Percentiles rank a stretch among this genome's conserved stretches.
These are phyloP conservation scores for Podila epigama DNA, from an alignment of 192 early-diverging fungal genomes.

Conservation along the genomic window DNA sequence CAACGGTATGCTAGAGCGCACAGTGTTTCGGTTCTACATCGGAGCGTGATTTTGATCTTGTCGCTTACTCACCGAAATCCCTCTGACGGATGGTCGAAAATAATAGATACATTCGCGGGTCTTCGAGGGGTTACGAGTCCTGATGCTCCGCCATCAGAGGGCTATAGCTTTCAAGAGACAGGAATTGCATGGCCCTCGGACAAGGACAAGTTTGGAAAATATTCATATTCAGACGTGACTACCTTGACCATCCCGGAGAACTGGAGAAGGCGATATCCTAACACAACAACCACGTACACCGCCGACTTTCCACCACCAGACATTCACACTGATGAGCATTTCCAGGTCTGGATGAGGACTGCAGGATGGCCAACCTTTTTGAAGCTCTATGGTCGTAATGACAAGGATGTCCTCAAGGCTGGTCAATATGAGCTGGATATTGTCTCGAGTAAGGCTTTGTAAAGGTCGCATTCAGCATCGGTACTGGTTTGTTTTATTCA, in stretches of 20 bases:
- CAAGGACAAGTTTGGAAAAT: conserved; percentile 60
- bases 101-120: conserved; percentile 43
- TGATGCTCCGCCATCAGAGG: neutral
- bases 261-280: conserved; percentile 75
- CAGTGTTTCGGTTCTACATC: neutral
- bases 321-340: conserved; percentile 72
- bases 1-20: conserved; percentile 61
- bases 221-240: conserved; percentile 63
- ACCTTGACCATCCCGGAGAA: conserved; percentile 80
- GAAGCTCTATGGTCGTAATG: conserved; percentile 88
- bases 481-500: neutral
- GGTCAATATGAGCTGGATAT: conserved; percentile 78
- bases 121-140: neutral
- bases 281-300: conserved; percentile 43
- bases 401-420: conserved; percentile 58
- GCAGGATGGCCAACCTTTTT: conserved; percentile 94
- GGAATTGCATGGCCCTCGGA: conserved; percentile 92
- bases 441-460: conserved; percentile 69
- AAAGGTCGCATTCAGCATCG: too few species aligned
- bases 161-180: conserved; percentile 63
- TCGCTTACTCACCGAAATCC: too few species aligned
- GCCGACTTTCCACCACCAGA: conserved; percentile 72
- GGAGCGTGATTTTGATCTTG: neutral
- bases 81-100: too few species aligned
- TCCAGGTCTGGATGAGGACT: conserved; percentile 97